A percentile compares a stretch with the other conserved stretches of the same genome.
phyloP scores from a whole-genome alignment of 306 rosid genomes.

The Castanea sativa region DNA sequence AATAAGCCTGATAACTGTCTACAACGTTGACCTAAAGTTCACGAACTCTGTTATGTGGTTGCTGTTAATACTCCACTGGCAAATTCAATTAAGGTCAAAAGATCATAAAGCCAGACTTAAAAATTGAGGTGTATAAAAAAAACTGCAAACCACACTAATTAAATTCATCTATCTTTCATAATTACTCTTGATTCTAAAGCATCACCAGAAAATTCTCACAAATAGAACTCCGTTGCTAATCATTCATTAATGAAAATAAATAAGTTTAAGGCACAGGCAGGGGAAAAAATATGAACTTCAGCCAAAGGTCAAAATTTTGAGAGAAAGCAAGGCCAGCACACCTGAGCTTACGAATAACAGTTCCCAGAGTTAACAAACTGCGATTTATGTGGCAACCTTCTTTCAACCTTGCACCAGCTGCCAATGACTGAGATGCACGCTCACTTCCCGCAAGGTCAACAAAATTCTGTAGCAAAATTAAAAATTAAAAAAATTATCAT shows the following conservation, averaged over 20 bases:
- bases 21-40: no score
- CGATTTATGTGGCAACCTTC: conserved; percentile 99
- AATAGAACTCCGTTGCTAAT: not conserved
- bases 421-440: conserved; percentile 90
- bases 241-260: not conserved
- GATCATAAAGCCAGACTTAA: not conserved
- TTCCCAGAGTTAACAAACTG: conserved; percentile 92
- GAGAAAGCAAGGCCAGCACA: conserved; percentile 35
- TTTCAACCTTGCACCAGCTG: conserved; percentile 93
- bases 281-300: not conserved
- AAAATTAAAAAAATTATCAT: not conserved
- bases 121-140: not conserved
- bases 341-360: conserved; percentile 99
- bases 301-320: conserved; percentile 22
- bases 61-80: no score
- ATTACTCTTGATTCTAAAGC: not conserved
- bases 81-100: no score
- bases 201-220: not conserved
- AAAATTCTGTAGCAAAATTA: conserved; percentile 60
- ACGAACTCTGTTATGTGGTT: no score
- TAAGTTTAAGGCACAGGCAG: not conserved
- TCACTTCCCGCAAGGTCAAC: conserved; percentile 98
- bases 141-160: not conserved
- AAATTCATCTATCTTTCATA: not conserved
- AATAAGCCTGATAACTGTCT: no score